Evolutionary conservation across 2,329 filamentous ascomycete species (phyloP).

Genomic region (Cytospora piceae): DNA sequence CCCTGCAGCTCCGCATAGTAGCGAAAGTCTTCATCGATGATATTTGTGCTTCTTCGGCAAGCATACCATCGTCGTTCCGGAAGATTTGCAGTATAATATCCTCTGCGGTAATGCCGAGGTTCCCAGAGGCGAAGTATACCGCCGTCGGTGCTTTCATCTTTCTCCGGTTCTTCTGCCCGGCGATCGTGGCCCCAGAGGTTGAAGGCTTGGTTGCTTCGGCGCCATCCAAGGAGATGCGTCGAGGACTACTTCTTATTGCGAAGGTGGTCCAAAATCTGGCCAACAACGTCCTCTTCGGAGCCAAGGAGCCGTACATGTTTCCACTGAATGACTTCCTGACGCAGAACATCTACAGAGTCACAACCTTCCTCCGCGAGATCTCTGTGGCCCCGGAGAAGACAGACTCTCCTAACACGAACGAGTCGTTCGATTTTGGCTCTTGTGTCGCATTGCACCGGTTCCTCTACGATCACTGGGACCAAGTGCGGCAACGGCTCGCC

Average conservation of each 20-base stretch:
- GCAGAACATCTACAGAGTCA: conserved; percentile 69
- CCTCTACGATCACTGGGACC: conserved; percentile 73
- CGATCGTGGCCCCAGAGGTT: conserved; percentile 70
- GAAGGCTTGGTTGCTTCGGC: conserved; percentile 65
- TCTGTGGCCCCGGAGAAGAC: conserved; percentile 58
- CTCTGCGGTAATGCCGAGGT: conserved; percentile 63
- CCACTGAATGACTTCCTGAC: conserved; percentile 71
- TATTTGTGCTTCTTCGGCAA: conserved; percentile 65
- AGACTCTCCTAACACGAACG: conserved; percentile 46
- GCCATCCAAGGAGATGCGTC: conserved; percentile 70
- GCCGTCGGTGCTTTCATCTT: conserved; percentile 74
- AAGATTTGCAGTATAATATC: conserved; percentile 72
- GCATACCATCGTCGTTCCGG: conserved; percentile 66
- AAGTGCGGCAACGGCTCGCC: conserved; percentile 66
- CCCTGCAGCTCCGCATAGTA: conserved; percentile 66
- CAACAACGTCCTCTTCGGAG: conserved; percentile 72
- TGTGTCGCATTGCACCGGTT: conserved; percentile 71
- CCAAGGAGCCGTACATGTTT: conserved; percentile 75
- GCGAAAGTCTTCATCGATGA: conserved; percentile 74
- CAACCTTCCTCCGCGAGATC: conserved; percentile 68
- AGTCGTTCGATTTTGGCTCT: conserved; percentile 71
- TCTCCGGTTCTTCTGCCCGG: conserved; percentile 72
- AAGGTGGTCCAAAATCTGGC: conserved; percentile 74
- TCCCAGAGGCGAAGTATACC: conserved; percentile 72
- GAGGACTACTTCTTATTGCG: conserved; percentile 69